Conservation (phyloP, 1,284 basidiomycete species). For the Blastosporella zonata region DNA sequence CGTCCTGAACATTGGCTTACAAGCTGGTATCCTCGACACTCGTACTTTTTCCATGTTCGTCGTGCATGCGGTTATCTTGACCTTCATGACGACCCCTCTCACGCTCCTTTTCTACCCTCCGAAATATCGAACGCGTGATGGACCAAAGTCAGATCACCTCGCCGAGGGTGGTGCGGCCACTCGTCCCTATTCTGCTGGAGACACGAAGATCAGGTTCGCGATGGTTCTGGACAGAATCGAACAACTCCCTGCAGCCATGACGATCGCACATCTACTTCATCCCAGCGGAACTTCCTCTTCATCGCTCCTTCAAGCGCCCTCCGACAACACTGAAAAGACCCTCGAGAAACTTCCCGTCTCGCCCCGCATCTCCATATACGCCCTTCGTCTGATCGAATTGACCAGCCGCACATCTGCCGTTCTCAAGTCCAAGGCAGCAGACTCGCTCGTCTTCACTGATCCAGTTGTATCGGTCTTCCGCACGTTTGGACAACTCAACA, state of each 20-base stretch:
- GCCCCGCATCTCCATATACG: constrained; percentile 52
- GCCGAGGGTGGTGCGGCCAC: constrained; percentile 17
- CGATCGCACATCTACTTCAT: constrained; percentile 58
- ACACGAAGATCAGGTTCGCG: constrained; percentile 60
- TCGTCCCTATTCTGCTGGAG: constrained; percentile 28
- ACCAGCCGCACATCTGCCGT: constrained; percentile 86
- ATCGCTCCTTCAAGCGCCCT: constrained; percentile 4
- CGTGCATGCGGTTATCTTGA: constrained; percentile 80
- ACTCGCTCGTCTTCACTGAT: constrained; percentile 71
- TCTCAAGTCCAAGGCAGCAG: constrained; percentile 74
- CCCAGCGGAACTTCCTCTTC: constrained; percentile 18
- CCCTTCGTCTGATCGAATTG: constrained; percentile 85
- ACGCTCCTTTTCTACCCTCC: constrained; percentile 75
- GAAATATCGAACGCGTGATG: constrained; percentile 37
- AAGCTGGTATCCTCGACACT: constrained; percentile 75
- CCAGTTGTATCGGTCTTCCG: constrained; percentile 79
- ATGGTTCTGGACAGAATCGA: constrained; percentile 85
- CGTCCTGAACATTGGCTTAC: constrained; percentile 87
- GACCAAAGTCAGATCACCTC: constrained; percentile 14
- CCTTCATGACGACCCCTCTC: constrained; percentile 84
- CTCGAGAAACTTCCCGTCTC: constrained; percentile 17
- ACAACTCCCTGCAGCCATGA: constrained; percentile 73
- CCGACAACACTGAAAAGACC: constrained; percentile 22
- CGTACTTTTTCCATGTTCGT: constrained; percentile 87
- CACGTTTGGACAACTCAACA: constrained; percentile 77